These are phyloP conservation scores for Massariosphaeria phaeospora DNA, from an alignment of 495 filamentous ascomycete genomes.

Conservation along the genomic window DNA sequence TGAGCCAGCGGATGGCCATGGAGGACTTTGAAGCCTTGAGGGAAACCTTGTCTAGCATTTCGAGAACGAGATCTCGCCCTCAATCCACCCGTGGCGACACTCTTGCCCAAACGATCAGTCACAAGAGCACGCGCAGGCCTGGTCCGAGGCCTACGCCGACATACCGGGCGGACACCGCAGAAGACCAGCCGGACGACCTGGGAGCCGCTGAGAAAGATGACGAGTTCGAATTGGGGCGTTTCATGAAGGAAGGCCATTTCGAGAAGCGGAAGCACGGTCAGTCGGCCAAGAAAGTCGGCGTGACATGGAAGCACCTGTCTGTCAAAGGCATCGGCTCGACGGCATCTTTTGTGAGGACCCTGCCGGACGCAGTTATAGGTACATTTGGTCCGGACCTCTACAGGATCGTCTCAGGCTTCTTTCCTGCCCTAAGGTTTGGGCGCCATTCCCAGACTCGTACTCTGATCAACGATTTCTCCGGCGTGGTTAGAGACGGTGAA, in stretches of 20 bases:
- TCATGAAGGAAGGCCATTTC: slow-evolving; percentile 74
- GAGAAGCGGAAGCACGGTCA: slow-evolving; percentile 68
- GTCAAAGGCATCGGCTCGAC: slow-evolving; percentile 68
- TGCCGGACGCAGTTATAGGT: slow-evolving; percentile 73
- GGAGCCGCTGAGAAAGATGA: slow-evolving; percentile 44
- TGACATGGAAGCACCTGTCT: slow-evolving; percentile 73
- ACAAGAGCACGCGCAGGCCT: slow-evolving; percentile 4
- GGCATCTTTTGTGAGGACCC: slow-evolving; percentile 63
- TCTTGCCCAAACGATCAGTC: slow-evolving; percentile 8
- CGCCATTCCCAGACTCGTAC: slow-evolving; percentile 51
- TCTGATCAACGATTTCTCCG: slow-evolving; percentile 71
- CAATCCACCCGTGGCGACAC: neutral
- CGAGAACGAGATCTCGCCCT: slow-evolving; percentile 46
- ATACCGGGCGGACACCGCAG: neutral
- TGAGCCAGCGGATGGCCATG: slow-evolving; percentile 60
- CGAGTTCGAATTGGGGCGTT: slow-evolving; percentile 66
- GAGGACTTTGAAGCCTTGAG: slow-evolving; percentile 67
- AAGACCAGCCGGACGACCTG: slow-evolving; percentile 10
- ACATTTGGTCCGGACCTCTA: slow-evolving; percentile 84
- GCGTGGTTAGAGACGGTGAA: slow-evolving; percentile 71
- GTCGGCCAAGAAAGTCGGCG: slow-evolving; percentile 77
- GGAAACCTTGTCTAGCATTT: slow-evolving; percentile 58
- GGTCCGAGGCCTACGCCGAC: neutral
- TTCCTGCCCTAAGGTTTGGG: slow-evolving; percentile 58
- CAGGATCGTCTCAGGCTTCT: slow-evolving; percentile 56